Conservation (phyloP, 2,329 filamentous ascomycete genomes). For the Emergomyces orientalis region DNA sequence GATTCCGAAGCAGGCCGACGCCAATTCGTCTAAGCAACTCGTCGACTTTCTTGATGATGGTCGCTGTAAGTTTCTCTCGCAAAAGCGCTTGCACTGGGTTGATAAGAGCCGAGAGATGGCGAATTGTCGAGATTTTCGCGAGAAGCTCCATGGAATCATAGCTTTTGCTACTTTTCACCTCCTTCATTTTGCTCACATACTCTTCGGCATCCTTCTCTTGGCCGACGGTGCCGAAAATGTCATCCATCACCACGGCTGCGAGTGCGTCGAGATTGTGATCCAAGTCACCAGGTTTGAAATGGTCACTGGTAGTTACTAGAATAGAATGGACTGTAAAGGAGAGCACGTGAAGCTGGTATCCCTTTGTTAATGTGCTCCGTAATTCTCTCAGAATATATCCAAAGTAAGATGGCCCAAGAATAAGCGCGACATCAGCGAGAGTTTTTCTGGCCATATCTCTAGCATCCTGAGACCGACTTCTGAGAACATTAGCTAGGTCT, state of each 20-base stretch:
- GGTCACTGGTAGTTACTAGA: constrained; percentile 62
- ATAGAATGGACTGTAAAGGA: constrained; percentile 94
- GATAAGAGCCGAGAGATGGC: constrained; percentile 63
- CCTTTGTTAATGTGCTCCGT: constrained; percentile 67
- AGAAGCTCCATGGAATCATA: constrained; percentile 95
- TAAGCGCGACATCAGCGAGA: constrained; percentile 67
- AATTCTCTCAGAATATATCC: constrained; percentile 91
- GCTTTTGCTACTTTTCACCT: constrained; percentile 96
- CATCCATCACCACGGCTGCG: constrained; percentile 85
- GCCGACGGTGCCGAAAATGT: constrained; percentile 85
- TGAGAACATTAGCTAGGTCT: constrained; percentile 85
- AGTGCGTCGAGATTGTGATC: constrained; percentile 78
- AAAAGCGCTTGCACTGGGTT: constrained; percentile 69
- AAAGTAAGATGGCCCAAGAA: constrained; percentile 74
- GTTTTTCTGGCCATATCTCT: constrained; percentile 87
- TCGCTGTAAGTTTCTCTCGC: constrained; percentile 72
- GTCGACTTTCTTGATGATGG: constrained; percentile 81
- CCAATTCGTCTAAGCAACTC: constrained; percentile 76
- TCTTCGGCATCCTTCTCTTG: constrained; percentile 97
- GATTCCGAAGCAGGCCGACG: constrained; percentile 72
- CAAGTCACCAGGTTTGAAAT: constrained; percentile 69
- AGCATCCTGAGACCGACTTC: constrained; percentile 79
- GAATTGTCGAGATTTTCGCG: constrained; percentile 69
- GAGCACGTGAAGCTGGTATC: constrained; percentile 89
- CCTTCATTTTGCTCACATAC: constrained; percentile 91